These are phyloP conservation scores for Stachybotrys chlorohalonatus DNA, from an alignment of 2,329 filamentous ascomycete genomes.

Conservation along the genomic window DNA sequence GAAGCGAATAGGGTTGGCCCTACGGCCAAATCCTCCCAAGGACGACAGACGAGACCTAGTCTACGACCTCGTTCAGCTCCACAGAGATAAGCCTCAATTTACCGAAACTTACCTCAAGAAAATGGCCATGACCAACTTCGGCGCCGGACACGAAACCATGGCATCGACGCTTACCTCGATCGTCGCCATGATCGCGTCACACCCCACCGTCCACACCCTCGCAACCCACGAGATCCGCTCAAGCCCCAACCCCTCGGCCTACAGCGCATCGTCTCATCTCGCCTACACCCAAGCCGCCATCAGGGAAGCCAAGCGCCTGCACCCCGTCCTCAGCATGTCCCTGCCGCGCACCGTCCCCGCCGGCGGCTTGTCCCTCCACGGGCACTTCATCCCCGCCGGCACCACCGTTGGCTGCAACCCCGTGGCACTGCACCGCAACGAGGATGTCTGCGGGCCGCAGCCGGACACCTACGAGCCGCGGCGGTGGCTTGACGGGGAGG, in stretches of 20 bases:
- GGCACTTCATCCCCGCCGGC: constrained; percentile 29
- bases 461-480: constrained; percentile 33
- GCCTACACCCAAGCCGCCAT: constrained; percentile 34
- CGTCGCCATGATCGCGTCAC: constrained; percentile 35
- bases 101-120: constrained; percentile 37
- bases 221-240: constrained; percentile 24
- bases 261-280: constrained; percentile 14
- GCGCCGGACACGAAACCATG: constrained; percentile 46
- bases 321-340: constrained; percentile 43
- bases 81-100: constrained; percentile 35
- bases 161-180: constrained; percentile 41
- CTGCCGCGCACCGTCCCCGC: constrained; percentile 35
- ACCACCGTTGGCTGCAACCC: constrained; percentile 43
- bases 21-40: constrained; percentile 16
- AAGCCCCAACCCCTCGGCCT: constrained; percentile 6
- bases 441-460: constrained; percentile 37
- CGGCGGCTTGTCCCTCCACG: constrained; percentile 26
- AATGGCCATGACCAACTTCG: constrained; percentile 46
- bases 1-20: constrained; percentile 21
- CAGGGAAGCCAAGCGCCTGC: constrained; percentile 40
- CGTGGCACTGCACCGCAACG: constrained; percentile 38
- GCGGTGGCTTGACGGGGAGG: constrained; percentile 33
- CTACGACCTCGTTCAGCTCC: constrained; percentile 35
- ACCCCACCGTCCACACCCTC: constrained; percentile 19
- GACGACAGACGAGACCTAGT: constrained; percentile 31